phyloP scores from a whole-genome alignment of 2,329 filamentous ascomycete genomes.

The Orbilia oligospora region DNA sequence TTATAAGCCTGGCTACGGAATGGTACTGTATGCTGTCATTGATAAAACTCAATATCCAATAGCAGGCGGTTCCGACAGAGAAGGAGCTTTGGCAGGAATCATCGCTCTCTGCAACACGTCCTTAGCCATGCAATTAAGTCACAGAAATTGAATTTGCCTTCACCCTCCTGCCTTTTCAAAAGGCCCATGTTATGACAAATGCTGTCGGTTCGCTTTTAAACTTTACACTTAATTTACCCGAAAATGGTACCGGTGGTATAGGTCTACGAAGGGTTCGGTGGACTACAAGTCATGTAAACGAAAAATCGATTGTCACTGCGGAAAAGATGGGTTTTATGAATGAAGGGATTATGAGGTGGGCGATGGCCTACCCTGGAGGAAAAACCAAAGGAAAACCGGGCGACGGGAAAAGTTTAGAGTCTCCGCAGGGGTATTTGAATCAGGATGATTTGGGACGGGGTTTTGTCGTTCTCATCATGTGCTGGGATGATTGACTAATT shows the following conservation, averaged over 20 bases:
- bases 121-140: slow-evolving; percentile 44
- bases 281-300: slow-evolving; percentile 64
- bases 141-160: slow-evolving; percentile 66
- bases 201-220: no score
- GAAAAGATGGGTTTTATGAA: slow-evolving; percentile 66
- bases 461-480: slow-evolving; percentile 62
- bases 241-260: slow-evolving; percentile 61
- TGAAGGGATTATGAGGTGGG: slow-evolving; percentile 66
- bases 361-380: slow-evolving; percentile 64
- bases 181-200: slow-evolving; percentile 1
- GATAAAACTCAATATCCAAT: slow-evolving; percentile 64
- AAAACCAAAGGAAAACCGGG: slow-evolving; percentile 62
- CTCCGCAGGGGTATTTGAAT: slow-evolving; percentile 51
- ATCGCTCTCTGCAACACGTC: slow-evolving; percentile 64
- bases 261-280: slow-evolving; percentile 66
- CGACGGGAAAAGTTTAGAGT: slow-evolving; percentile 62
- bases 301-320: slow-evolving; percentile 64
- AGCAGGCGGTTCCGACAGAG: slow-evolving; percentile 62
- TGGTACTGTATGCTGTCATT: slow-evolving; percentile 63
- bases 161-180: slow-evolving; percentile 66
- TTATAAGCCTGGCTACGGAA: slow-evolving; percentile 6
- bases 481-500: slow-evolving; percentile 65
- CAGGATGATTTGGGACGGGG: slow-evolving; percentile 64
- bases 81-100: slow-evolving; percentile 65
- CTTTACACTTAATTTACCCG: slow-evolving; percentile 49